Evolutionary conservation across 768 basidiomycete genomes (phyloP).

Genomic region (Hortiboletus flavorubellus): DNA sequence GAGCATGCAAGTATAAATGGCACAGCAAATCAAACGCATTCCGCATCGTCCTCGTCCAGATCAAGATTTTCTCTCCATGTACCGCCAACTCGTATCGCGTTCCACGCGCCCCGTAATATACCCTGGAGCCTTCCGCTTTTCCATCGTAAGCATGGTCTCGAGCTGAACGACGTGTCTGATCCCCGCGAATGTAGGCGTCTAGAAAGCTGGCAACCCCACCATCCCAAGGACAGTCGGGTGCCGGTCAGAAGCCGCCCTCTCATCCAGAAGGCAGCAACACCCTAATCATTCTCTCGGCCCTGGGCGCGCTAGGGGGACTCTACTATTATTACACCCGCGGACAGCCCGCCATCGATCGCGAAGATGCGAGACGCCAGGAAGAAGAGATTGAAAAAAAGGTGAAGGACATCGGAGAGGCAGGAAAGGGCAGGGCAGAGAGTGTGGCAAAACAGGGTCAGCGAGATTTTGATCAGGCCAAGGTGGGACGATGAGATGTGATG

Average conservation of each 20-base stretch:
- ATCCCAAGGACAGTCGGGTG: conserved; percentile 6
- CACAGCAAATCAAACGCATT: neutral
- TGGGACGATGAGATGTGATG: conserved; percentile 8
- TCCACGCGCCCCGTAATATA: conserved; percentile 10
- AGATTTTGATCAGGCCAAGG: conserved; percentile 36
- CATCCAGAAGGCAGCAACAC: conserved; percentile 22
- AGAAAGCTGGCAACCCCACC: conserved; percentile 18
- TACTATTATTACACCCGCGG: conserved; percentile 38
- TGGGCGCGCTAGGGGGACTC: conserved; percentile 33
- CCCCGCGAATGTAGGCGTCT: neutral
- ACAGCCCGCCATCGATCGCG: conserved; percentile 17
- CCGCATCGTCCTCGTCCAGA: neutral
- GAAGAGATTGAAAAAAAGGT: conserved; percentile 31
- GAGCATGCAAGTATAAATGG: neutral
- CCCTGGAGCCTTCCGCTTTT: neutral
- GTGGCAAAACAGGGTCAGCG: conserved; percentile 29
- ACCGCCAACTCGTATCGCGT: conserved; percentile 10
- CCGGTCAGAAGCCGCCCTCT: neutral
- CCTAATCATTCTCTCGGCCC: conserved; percentile 30
- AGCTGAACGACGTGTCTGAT: conserved; percentile 1
- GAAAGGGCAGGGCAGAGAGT: conserved; percentile 29
- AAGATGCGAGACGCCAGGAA: conserved; percentile 30
- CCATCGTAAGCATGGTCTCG: conserved; percentile 7
- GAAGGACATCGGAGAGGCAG: conserved; percentile 28
- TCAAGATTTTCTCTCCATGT: conserved; percentile 11